A percentile compares a stretch with the other conserved stretches of the same genome.
These are phyloP conservation scores for Nyctanthes arbortristis DNA, from an alignment of 257 asterid species.

Conservation along the genomic window DNA sequence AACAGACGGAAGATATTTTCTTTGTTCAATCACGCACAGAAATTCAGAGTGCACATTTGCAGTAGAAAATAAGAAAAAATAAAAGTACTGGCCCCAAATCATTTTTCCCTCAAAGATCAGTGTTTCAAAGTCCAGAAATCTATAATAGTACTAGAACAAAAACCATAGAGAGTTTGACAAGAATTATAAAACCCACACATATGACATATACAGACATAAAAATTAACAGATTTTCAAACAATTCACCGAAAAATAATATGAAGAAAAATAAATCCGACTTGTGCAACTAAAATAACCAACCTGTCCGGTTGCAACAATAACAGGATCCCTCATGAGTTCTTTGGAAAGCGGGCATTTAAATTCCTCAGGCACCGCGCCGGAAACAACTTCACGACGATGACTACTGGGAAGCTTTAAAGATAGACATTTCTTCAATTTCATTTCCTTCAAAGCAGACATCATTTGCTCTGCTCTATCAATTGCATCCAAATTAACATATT, in stretches of 20 bases:
- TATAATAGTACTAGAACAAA: background rate
- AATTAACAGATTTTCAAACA: background rate
- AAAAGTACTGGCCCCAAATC: background rate
- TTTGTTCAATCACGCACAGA: background rate
- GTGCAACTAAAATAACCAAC: conserved; percentile 29
- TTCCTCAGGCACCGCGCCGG: conserved; percentile 63
- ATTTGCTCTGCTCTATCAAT: conserved; percentile 64
- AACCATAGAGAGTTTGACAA: background rate
- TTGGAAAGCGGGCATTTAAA: conserved; percentile 85
- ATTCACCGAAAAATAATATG: background rate
- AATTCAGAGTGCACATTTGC: background rate
- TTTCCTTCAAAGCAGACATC: conserved; percentile 55
- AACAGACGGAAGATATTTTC: background rate
- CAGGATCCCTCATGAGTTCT: conserved; percentile 90
- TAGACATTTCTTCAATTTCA: conserved; percentile 46
- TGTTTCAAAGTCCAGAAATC: background rate
- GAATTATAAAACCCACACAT: background rate
- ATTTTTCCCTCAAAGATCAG: background rate
- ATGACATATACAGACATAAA: conserved; percentile 11
- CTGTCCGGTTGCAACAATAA: conserved; percentile 81
- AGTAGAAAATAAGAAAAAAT: background rate
- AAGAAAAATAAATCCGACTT: background rate
- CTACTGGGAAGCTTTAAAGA: conserved; percentile 29
- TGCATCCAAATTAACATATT: conserved; percentile 52
- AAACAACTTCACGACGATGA: background rate